These are phyloP conservation scores for Lentinus brumalis DNA, from an alignment of 768 basidiomycete genomes.

Conservation along the genomic window DNA sequence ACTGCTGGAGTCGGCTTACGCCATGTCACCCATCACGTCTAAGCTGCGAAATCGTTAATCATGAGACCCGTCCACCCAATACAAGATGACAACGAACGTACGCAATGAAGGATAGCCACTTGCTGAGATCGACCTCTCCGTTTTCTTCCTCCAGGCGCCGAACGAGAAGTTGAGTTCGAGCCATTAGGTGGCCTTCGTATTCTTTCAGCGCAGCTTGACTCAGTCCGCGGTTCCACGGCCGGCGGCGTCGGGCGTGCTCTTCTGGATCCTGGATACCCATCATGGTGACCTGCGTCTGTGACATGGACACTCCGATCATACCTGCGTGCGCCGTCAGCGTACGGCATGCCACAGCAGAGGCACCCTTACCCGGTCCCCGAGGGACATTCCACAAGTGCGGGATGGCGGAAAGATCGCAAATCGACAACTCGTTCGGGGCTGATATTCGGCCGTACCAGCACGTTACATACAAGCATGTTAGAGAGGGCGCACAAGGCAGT, in stretches of 20 bases:
- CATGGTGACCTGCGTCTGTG: conserved; percentile 35
- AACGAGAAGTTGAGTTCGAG: conserved; percentile 42
- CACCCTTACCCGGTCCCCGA: conserved; percentile 39
- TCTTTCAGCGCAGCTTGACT: conserved; percentile 46
- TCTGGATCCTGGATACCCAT: conserved; percentile 12
- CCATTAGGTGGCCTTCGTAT: conserved; percentile 43
- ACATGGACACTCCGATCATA: not conserved
- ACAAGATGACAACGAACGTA: conserved; percentile 24
- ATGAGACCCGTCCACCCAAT: not conserved
- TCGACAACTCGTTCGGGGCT: conserved; percentile 52
- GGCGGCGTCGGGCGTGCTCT: conserved; percentile 48
- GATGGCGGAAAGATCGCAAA: conserved; percentile 37
- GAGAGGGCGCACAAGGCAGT: not conserved
- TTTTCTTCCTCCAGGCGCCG: conserved; percentile 35
- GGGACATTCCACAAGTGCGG: conserved; percentile 40
- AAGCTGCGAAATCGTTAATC: conserved; percentile 27
- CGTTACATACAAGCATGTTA: not conserved
- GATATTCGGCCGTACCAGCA: too few species aligned
- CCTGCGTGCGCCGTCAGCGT: not conserved
- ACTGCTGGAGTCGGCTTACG: conserved; percentile 10
- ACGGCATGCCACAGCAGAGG: conserved; percentile 25
- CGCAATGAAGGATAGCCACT: conserved; percentile 44
- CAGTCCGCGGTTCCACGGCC: conserved; percentile 52
- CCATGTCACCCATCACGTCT: conserved; percentile 46
- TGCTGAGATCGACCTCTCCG: conserved; percentile 32